These are phyloP conservation scores for Ganoderma lucidum DNA, from an alignment of 1,284 basidiomycete genomes.

Conservation along the genomic window DNA sequence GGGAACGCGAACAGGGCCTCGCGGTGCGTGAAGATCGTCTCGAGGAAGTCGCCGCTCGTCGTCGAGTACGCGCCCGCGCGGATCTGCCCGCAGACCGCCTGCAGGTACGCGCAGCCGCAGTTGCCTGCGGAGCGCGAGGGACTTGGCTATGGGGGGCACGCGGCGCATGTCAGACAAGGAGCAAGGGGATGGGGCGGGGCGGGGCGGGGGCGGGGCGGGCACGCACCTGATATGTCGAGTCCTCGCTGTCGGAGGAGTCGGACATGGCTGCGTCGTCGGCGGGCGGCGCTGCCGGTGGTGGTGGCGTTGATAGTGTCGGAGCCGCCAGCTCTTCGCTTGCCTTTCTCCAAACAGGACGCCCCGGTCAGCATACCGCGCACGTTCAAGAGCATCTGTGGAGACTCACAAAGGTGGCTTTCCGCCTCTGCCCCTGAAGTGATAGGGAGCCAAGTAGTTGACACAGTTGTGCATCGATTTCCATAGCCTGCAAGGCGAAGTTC, in stretches of 20 bases:
- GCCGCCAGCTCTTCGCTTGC: constrained; percentile 34
- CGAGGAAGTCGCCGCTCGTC: constrained; percentile 76
- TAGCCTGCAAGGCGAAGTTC: constrained; percentile 13
- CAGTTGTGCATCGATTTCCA: constrained; percentile 39
- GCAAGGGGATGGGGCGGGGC: neutral
- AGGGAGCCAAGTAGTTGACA: constrained; percentile 37
- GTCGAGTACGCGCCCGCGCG: constrained; percentile 62
- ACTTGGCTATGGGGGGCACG: constrained; percentile 25
- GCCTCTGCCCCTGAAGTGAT: constrained; percentile 30
- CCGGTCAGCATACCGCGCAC: constrained; percentile 14
- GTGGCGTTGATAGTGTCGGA: constrained; percentile 21
- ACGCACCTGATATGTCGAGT: constrained; percentile 39
- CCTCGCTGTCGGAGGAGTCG: constrained; percentile 40
- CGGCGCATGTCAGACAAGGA: neutral
- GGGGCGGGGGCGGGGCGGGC: neutral
- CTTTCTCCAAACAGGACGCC: constrained; percentile 34
- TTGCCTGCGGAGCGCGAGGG: constrained; percentile 27
- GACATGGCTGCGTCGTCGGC: constrained; percentile 40
- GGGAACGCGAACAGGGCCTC: constrained; percentile 68
- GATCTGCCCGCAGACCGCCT: constrained; percentile 57
- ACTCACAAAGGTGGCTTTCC: constrained; percentile 35
- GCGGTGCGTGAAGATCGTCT: constrained; percentile 77
- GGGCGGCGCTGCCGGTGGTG: neutral
- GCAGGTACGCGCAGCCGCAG: constrained; percentile 62
- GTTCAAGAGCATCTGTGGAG: neutral